Evolutionary conservation across 169 alveolate genomes (phyloP).

Genomic region (Cystoisospora suis): DNA sequence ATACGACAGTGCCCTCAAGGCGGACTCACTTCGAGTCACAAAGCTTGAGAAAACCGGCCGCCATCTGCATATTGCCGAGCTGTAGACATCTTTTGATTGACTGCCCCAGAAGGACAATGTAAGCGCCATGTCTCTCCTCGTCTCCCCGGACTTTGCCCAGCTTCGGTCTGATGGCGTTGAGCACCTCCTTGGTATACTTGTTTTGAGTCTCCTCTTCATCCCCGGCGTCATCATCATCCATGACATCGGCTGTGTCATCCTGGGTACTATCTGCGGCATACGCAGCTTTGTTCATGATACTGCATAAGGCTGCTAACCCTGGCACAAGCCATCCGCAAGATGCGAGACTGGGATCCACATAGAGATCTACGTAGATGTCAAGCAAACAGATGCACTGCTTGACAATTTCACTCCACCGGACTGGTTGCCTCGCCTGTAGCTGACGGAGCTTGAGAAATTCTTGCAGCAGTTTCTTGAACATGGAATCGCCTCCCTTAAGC

Average conservation of each 20-base stretch:
- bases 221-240: constrained; percentile 38
- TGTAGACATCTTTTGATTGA: constrained; percentile 85
- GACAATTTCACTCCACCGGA: constrained; percentile 25
- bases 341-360: constrained; percentile 12
- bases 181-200: constrained; percentile 75
- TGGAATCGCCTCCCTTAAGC: constrained; percentile 14
- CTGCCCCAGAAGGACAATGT: constrained; percentile 80
- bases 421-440: constrained; percentile 10
- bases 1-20: neutral
- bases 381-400: constrained; percentile 44
- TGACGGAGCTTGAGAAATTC: constrained; percentile 41
- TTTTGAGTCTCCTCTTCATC: constrained; percentile 60
- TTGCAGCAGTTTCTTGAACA: neutral
- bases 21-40: constrained; percentile 78
- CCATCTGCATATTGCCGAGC: constrained; percentile 90
- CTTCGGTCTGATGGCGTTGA: constrained; percentile 80
- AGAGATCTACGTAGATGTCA: constrained; percentile 34
- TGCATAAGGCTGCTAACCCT: constrained; percentile 53
- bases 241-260: constrained; percentile 35
- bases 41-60: constrained; percentile 84
- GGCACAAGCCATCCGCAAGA: constrained; percentile 64
- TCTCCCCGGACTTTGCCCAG: constrained; percentile 86
- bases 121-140: constrained; percentile 84
- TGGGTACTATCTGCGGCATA: constrained; percentile 27
- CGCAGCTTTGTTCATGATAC: constrained; percentile 44